Percentiles rank a stretch among this genome's conserved stretches.
phyloP scores from a whole-genome alignment of 2,329 filamentous ascomycete species.

The Pyricularia sp. region DNA sequence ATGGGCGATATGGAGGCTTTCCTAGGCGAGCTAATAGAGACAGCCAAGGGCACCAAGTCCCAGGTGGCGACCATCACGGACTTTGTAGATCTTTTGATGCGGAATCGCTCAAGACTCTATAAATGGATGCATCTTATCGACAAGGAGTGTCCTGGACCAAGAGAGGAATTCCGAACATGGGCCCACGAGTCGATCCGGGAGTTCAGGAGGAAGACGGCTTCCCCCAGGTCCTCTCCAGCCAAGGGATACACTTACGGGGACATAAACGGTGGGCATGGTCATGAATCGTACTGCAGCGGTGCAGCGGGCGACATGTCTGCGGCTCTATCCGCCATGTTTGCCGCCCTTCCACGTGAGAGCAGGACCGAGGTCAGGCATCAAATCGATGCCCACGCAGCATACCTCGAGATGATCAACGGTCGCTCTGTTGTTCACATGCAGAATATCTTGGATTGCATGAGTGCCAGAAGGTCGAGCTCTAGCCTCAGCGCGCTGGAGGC shows the following conservation, averaged over 20 bases:
- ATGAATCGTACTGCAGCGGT: constrained; percentile 15
- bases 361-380: constrained; percentile 35
- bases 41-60: constrained; percentile 31
- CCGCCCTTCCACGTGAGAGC: constrained; percentile 34
- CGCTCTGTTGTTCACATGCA: constrained; percentile 48
- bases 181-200: constrained; percentile 45
- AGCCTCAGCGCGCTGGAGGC: constrained; percentile 7
- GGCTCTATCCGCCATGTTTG: constrained; percentile 31
- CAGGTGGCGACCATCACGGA: constrained; percentile 57
- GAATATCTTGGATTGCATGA: constrained; percentile 37
- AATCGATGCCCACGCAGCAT: constrained; percentile 50
- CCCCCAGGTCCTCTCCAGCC: not conserved
- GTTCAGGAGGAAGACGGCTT: constrained; percentile 31
- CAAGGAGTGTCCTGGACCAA: constrained; percentile 57
- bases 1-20: constrained; percentile 59
- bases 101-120: constrained; percentile 55
- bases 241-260: not conserved
- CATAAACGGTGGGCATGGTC: not conserved
- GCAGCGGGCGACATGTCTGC: constrained; percentile 27
- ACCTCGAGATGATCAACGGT: constrained; percentile 45
- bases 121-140: constrained; percentile 63
- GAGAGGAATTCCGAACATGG: constrained; percentile 51
- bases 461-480: constrained; percentile 9
- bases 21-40: constrained; percentile 60
- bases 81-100: constrained; percentile 57